These are phyloP conservation scores for Gracilaria domingensis DNA, from an alignment of 23 red algal genomes.

Conservation along the genomic window DNA sequence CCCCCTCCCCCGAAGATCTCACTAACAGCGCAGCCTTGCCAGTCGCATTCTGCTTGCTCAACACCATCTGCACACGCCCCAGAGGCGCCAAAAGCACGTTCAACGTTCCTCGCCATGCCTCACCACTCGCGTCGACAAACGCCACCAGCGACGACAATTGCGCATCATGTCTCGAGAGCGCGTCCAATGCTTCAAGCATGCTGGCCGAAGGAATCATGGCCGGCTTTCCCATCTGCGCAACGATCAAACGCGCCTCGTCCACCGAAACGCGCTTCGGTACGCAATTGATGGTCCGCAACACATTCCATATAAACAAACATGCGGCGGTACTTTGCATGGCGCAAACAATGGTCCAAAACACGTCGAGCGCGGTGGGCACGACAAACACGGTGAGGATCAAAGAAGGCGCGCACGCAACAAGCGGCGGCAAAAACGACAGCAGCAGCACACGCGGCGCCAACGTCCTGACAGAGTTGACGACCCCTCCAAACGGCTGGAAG, in stretches of 20 bases:
- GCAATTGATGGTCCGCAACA: neutral
- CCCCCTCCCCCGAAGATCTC: neutral
- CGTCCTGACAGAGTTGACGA: neutral
- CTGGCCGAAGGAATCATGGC: neutral
- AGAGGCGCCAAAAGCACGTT: neutral
- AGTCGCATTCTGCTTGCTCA: neutral
- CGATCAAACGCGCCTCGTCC: neutral
- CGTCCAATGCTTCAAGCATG: neutral
- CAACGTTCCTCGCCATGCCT: neutral
- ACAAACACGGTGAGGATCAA: neutral
- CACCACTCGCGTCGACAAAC: conserved; percentile 1
- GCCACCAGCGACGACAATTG: neutral
- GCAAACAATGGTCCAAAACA: neutral
- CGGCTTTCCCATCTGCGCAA: neutral
- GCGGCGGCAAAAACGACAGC: neutral
- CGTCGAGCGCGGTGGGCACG: neutral
- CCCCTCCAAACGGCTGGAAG: neutral
- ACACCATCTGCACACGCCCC: neutral
- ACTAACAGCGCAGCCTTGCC: conserved; percentile 6
- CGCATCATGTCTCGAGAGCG: neutral
- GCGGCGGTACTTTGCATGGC: neutral
- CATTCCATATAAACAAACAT: neutral
- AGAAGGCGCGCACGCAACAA: neutral
- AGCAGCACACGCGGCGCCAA: neutral
- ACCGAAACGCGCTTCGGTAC: neutral